phyloP scores from a whole-genome alignment of 768 basidiomycete genomes.

The Inosperma sp. region DNA sequence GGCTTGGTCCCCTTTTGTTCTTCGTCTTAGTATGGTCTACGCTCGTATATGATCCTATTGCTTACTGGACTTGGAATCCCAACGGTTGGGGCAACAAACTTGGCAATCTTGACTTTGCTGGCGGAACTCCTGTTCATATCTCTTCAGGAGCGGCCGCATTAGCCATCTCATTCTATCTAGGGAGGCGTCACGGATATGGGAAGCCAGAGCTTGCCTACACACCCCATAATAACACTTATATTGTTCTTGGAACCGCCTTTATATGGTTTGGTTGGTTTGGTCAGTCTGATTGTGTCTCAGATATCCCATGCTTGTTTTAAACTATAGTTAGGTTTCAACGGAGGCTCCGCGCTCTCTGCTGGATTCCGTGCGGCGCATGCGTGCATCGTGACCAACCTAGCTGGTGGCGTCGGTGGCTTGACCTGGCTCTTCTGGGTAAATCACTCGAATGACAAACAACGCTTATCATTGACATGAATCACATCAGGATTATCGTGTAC shows the following conservation, averaged over 20 bases:
- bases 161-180: conserved; percentile 86
- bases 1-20: no score
- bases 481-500: conserved; percentile 80
- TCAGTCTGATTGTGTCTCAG: conserved; percentile 9
- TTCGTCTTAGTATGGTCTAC: no score
- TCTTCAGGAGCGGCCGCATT: conserved; percentile 90
- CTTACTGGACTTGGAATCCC: conserved; percentile 83
- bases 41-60: no score
- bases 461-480: neutral
- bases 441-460: neutral
- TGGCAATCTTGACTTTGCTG: no score
- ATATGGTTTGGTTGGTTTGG: conserved; percentile 96
- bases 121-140: no score
- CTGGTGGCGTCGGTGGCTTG: conserved; percentile 81
- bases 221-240: no score
- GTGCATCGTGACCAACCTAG: conserved; percentile 89
- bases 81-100: no score
- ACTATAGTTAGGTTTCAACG: conserved; percentile 56
- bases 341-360: no score
- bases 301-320: neutral
- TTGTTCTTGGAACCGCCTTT: conserved; percentile 82
- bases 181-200: conserved; percentile 86
- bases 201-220: conserved; percentile 87
- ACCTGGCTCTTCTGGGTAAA: conserved; percentile 89
- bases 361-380: conserved; percentile 85